A percentile compares a stretch with the other conserved stretches of the same genome.
Evolutionary conservation across 176 grass and related monocot genomes (phyloP).

Genomic region (Eleusine indica): DNA sequence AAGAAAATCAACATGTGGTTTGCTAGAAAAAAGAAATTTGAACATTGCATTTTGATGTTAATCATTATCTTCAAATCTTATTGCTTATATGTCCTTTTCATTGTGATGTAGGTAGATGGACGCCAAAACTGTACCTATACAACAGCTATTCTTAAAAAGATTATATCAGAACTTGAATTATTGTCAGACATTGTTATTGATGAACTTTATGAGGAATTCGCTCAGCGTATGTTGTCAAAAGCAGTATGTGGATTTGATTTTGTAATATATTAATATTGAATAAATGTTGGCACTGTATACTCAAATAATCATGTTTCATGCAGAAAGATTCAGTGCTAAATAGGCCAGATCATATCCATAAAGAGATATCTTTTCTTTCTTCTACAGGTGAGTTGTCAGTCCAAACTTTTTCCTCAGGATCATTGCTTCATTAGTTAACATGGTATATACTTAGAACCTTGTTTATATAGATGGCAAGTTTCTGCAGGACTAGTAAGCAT

Average conservation of each 20-base stretch:
- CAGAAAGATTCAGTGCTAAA: constrained; percentile 54
- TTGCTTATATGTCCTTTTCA: background rate
- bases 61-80: constrained; percentile 10
- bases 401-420: background rate
- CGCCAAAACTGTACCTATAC: constrained; percentile 51
- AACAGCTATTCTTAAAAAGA: constrained; percentile 60
- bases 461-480: constrained; percentile 43
- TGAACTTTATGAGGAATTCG: constrained; percentile 79
- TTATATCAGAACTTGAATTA: constrained; percentile 70
- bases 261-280: background rate
- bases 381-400: constrained; percentile 59
- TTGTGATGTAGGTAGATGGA: constrained; percentile 46
- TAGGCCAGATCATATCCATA: constrained; percentile 54
- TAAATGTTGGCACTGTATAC: background rate
- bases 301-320: background rate
- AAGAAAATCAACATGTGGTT: background rate
- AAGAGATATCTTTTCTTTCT: constrained; percentile 79
- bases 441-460: background rate
- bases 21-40: background rate
- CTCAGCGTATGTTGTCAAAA: constrained; percentile 53
- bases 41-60: background rate
- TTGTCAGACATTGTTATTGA: constrained; percentile 59
- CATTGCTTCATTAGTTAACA: constrained; percentile 22
- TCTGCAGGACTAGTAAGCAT: constrained; percentile 44
- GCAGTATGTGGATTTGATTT: constrained; percentile 48